These are phyloP conservation scores for Globisporangium alternatum DNA, from an alignment of 352 stramenopile species.

Conservation along the genomic window DNA sequence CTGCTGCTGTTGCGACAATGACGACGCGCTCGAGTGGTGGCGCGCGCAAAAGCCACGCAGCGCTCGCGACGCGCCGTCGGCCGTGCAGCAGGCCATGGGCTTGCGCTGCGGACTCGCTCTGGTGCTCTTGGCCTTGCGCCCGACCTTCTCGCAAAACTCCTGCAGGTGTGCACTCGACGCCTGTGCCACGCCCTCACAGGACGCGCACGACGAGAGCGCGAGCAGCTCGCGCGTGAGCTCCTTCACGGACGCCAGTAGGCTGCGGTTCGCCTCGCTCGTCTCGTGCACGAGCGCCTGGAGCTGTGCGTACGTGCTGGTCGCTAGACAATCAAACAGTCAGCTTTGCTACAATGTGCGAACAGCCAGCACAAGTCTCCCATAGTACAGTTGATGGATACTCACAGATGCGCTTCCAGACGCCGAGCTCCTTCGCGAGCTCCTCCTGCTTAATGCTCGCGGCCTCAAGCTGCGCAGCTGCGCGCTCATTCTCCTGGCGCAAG, in stretches of 20 bases:
- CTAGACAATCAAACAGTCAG: background rate
- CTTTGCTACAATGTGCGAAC: background rate
- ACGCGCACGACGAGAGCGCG: background rate
- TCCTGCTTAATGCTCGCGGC: slow-evolving; percentile 26
- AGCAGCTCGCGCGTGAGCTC: slow-evolving; percentile 7
- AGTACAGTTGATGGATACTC: background rate
- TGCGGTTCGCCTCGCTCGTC: slow-evolving; percentile 4
- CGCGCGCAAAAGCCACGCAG: slow-evolving; percentile 14
- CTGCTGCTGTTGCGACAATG: background rate
- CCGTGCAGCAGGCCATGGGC: slow-evolving; percentile 10
- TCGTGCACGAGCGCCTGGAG: slow-evolving; percentile 6
- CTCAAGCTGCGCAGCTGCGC: slow-evolving; percentile 17
- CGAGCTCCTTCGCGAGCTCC: slow-evolving; percentile 21
- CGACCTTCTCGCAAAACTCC: background rate
- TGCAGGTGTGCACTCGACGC: background rate
- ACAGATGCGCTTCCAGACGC: slow-evolving; percentile 38
- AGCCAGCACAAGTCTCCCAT: background rate
- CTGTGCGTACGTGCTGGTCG: slow-evolving; percentile 11
- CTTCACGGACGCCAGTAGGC: slow-evolving; percentile 2
- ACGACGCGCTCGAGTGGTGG: slow-evolving; percentile 8
- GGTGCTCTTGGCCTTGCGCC: background rate
- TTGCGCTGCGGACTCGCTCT: slow-evolving; percentile 1
- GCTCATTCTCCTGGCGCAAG: slow-evolving; percentile 26
- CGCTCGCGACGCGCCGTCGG: slow-evolving; percentile 5
- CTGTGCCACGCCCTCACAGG: background rate